phyloP scores from a whole-genome alignment of 2,329 filamentous ascomycete genomes.

The Diaporthe sp. region DNA sequence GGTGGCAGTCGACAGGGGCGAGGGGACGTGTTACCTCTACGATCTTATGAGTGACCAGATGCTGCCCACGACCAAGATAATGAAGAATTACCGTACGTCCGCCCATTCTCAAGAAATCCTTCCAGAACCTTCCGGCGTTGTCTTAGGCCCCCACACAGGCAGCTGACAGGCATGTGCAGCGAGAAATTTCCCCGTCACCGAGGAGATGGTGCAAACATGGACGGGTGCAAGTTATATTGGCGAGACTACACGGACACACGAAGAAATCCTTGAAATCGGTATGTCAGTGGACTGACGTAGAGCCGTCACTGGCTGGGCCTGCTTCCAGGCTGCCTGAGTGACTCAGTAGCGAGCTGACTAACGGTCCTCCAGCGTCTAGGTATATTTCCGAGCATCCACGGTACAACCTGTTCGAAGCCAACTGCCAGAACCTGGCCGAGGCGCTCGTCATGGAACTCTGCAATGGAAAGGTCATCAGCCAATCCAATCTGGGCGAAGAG shows the following conservation, averaged over 20 bases:
- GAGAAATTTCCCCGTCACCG: constrained; percentile 47
- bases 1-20: constrained; percentile 36
- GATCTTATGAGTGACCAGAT: constrained; percentile 33
- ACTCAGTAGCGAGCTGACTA: constrained; percentile 1
- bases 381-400: constrained; percentile 48
- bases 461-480: constrained; percentile 48
- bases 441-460: constrained; percentile 48
- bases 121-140: neutral
- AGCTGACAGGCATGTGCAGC: constrained; percentile 12
- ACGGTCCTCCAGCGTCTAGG: constrained; percentile 40
- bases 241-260: constrained; percentile 48
- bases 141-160: neutral
- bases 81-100: constrained; percentile 38
- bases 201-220: constrained; percentile 47
- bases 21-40: constrained; percentile 34
- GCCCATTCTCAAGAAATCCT: neutral
- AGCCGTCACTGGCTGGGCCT: neutral
- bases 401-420: constrained; percentile 48
- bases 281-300: constrained; percentile 6
- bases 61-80: constrained; percentile 39
- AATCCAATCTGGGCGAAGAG: constrained; percentile 49
- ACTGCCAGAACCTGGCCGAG: constrained; percentile 50
- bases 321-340: neutral
- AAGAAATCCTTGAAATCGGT: constrained; percentile 48
- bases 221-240: constrained; percentile 49